Evolutionary conservation across 2,329 filamentous ascomycete species (phyloP), one percentile per base, ranked within the genome.

Genomic region (Aureobasidium sp.): DNA sequence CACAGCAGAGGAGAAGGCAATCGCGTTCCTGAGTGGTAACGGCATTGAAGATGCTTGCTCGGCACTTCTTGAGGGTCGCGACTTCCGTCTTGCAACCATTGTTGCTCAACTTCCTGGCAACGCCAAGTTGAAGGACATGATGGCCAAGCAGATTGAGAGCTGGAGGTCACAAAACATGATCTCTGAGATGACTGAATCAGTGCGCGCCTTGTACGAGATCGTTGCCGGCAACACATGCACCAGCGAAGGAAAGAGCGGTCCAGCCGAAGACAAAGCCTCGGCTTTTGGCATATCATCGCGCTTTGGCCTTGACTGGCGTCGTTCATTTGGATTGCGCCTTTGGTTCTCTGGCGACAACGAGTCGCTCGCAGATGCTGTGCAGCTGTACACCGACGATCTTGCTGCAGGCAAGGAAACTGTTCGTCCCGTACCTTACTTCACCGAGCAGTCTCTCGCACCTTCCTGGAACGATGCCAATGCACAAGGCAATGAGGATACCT

Each of bases 241-340:
- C 31, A 92, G 90, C 63, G 84, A 91, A 67, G 94, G 93, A 12
- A 87, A 88, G 70, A 81, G 80, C 2, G 86, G 84, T 7, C 84
- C 89, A 1, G 77, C 87, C 9, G 94, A 97, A 73, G 90, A 97
- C 74, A 87, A 89, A 48, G 83, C 88, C 42, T 83, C 87, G 15
- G 87, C 87, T 0, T 96, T 99, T 71, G 82, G 86, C 60, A 89
- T 99, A 66, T 89, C 91, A 0, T 83, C 89, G 68, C 87, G 87
- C 51, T 99, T 97, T 72, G 85, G 85, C 5, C 80, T 99, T 39
- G 89, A 95, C 72, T 99, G 94, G 94, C 87, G 90, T 73, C 92
- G 96, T 71, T 87, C 92, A 0, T 96, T 99, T 73, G 93, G 90
- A 12, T 81, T 99, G 55, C 86, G 92, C 47, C 80, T 99, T 1